Conservation (phyloP, 768 basidiomycete genomes). For the Amanita rimosa region DNA sequence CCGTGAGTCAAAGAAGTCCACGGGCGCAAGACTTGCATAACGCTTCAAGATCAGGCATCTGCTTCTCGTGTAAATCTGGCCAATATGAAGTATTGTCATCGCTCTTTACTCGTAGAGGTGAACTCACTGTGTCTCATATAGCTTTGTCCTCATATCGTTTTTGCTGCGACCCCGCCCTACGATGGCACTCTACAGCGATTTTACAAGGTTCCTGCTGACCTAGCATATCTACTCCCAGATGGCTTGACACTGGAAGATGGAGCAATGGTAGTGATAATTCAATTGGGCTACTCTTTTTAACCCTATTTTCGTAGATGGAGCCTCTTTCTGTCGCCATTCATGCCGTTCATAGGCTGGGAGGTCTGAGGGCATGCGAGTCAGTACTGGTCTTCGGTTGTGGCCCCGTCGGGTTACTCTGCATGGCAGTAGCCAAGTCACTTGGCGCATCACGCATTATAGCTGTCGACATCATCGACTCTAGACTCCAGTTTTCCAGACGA, state of each 20-base stretch:
- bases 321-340: conserved; percentile 91
- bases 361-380: conserved; percentile 60
- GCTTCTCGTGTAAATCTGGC: conserved; percentile 77
- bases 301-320: conserved; percentile 54
- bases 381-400: conserved; percentile 86
- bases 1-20: conserved; percentile 23
- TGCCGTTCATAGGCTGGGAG: conserved; percentile 69
- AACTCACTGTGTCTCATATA: conserved; percentile 14
- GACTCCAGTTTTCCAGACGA: conserved; percentile 77
- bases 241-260: conserved; percentile 86
- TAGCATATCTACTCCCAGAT: conserved; percentile 77
- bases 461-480: conserved; percentile 63
- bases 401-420: conserved; percentile 79
- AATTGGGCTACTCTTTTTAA: not conserved
- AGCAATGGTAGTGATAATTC: conserved; percentile 57
- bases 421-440: conserved; percentile 93
- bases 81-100: conserved; percentile 76
- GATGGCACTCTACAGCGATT: conserved; percentile 85
- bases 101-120: not conserved
- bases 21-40: not conserved
- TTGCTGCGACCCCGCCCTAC: conserved; percentile 90
- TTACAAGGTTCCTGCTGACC: conserved; percentile 78
- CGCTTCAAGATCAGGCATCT: conserved; percentile 30
- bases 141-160: conserved; percentile 80
- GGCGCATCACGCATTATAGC: conserved; percentile 80